Base-by-base conservation (phyloP, 2,329 filamentous ascomycete species). In the Calonectria crousiana region DNA sequence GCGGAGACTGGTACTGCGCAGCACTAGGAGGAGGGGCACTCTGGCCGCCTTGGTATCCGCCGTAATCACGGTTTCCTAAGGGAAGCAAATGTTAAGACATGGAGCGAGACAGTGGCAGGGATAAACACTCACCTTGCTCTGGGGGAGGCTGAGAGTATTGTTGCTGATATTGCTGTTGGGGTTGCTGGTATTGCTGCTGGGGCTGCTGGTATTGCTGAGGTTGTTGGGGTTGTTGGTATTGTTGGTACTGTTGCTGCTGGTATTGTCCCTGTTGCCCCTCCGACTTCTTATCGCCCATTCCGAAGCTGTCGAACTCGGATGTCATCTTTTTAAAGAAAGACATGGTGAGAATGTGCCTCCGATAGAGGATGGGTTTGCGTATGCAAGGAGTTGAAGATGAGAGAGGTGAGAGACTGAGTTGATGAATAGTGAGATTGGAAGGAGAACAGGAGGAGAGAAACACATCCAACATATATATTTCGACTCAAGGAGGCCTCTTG, bases 261-360 rank as follows among this genome's bases (percentile, higher is more conserved):
- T 44, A 44, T 20, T 44, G 38, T 18, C 38, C 38, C 38, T 41
- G 38, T 11, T 41, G 38, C 4, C 18, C 18, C 3, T 44, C 38
- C 2, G 16, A 6, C 75, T 80, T 77, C 65, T 81, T 81, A 67
- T 84, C 85, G 60, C 87, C 87, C 77, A 89, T 84, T 66, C 84
- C 85, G 69, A 90, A 84, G 78, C 86, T 85, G 78, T 90, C 87
- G 51, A 88, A 84, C 76, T 86, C 83, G 77, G 85, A 82, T 71
- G 83, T 81, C 64, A 87, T 78, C 78, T 86, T 86, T 75, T 85
- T 85, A 79, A 87, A 84, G 79, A 87, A 87, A 41, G 86, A 87
- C 86, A 88, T 88, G 76, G 69, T 82, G 79, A 64, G 32, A 34
- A 36, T 36, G 38, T 56, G 74, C 69, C 74, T 73, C 62, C 70